Percentiles rank a stretch among this genome's conserved stretches.
These are phyloP conservation scores for Daldinia bambusicola DNA, from an alignment of 495 filamentous ascomycete species.

Conservation along the genomic window DNA sequence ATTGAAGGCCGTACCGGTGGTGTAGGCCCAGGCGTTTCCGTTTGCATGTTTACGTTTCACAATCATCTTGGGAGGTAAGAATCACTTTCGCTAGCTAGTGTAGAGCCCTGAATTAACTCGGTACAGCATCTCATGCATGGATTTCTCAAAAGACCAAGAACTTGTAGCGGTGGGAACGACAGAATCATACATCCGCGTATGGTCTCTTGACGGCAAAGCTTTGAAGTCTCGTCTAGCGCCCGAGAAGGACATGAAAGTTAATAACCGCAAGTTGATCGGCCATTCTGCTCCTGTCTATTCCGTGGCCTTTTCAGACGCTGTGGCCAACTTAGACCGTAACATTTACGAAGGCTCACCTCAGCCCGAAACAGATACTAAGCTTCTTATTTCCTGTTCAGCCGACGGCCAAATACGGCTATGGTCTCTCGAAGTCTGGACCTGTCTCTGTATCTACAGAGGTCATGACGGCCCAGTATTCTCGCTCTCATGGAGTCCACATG, in stretches of 20 bases:
- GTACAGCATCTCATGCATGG: slow-evolving; percentile 83
- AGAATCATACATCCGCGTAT: slow-evolving; percentile 95
- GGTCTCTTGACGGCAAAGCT: slow-evolving; percentile 83
- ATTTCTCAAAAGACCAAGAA: slow-evolving; percentile 89
- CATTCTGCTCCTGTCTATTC: slow-evolving; percentile 90
- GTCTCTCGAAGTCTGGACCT: slow-evolving; percentile 89
- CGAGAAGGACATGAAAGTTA: slow-evolving; percentile 56
- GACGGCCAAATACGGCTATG: slow-evolving; percentile 90
- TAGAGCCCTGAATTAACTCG: slow-evolving; percentile 43
- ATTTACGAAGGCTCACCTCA: slow-evolving; percentile 58
- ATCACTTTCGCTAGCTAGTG: background rate
- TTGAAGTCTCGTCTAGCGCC: slow-evolving; percentile 59
- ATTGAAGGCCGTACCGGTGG: slow-evolving; percentile 84
- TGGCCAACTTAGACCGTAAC: slow-evolving; percentile 59
- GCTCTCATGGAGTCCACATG: slow-evolving; percentile 88
- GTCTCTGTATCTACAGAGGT: slow-evolving; percentile 90
- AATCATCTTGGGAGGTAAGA: slow-evolving; percentile 89
- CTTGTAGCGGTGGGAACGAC: slow-evolving; percentile 87
- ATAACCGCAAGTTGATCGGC: slow-evolving; percentile 84
- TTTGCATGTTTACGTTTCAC: slow-evolving; percentile 97
- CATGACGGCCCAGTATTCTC: slow-evolving; percentile 91
- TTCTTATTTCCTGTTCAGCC: slow-evolving; percentile 85
- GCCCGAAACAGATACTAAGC: slow-evolving; percentile 71
- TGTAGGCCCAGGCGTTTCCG: slow-evolving; percentile 79
- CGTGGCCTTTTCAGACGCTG: slow-evolving; percentile 88